Base-by-base conservation (phyloP, 768 basidiomycete genomes). In the Pleurotus djamor region DNA sequence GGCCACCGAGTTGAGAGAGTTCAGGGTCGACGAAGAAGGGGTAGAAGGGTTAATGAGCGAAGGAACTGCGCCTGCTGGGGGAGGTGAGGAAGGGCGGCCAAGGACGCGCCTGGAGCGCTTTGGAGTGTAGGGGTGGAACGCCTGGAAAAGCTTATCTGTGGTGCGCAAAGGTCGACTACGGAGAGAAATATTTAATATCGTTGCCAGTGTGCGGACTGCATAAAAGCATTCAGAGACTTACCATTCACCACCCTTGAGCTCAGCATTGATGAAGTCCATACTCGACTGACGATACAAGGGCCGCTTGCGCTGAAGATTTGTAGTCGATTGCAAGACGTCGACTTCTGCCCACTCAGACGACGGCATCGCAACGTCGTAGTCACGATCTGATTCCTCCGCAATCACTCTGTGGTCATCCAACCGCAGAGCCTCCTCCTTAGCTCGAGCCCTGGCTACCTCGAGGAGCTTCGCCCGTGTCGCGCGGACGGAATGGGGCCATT, bases 401-500 rank as follows among this genome's bases (percentile, higher is more conserved):
- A 78, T 76, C 60, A 77, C 67, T 44, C 71, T 69, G 59, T 71
- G 77, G 58, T 74, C 79, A 52, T 74, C 71, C 60, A 68, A 63
- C 38, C 60, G 65, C 48, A 34, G 52, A 59, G 66, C 61, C 49
- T 81, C 76, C 52, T 88, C 87, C 63, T 83, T 83, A 17, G 83
- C 87, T 59, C 83, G 85, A 37, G 70, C 64, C 61, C 88, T 87
- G n/a, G 88, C 84, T 38, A 94, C 78, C 63, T 93, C 89, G 63
- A 92, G 82, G 51, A 94, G 84, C 71, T 92, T 93, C 66, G 85
- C 79, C 61, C 92, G 90, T 7, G 92, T 94, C 38, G 89, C 85
- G 57, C 89, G 88, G 50, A 90, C 67, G 21, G 92, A 91, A 66
- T 94, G 90, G 1, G 89, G 88, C 92, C 92, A 94, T 59, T 90